Conservation (phyloP, 441 rosid genomes). For the Pelargonium fulgidum region DNA sequence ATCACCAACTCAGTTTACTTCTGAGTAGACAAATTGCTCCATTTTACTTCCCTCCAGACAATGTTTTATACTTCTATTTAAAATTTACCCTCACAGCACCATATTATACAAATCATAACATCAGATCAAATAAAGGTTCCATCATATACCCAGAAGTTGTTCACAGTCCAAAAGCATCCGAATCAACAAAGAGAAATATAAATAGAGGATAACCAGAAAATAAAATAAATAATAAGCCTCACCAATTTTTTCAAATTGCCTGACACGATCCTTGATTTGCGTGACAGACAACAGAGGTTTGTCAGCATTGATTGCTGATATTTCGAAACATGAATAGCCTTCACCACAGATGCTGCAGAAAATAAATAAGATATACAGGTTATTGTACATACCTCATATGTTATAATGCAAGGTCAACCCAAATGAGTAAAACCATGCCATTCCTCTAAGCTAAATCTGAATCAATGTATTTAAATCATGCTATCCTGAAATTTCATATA, state of each 20-base stretch:
- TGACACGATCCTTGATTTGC: conserved; percentile 65
- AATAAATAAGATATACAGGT: neutral
- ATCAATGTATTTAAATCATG: neutral
- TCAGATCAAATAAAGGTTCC: too few relatives aligned
- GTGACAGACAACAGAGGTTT: conserved; percentile 68
- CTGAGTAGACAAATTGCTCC: too few relatives aligned
- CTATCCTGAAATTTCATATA: neutral
- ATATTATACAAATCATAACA: too few relatives aligned
- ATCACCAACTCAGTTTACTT: too few relatives aligned
- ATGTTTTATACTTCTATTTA: too few relatives aligned
- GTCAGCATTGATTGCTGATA: conserved; percentile 88
- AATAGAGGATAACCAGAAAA: conserved; percentile 13
- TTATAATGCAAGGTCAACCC: neutral
- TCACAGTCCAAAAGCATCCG: conserved; percentile 9
- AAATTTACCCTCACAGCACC: too few relatives aligned
- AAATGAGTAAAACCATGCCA: neutral
- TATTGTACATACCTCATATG: neutral
- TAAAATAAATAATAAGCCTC: conserved; percentile 25
- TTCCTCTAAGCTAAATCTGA: neutral
- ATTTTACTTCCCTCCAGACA: too few relatives aligned
- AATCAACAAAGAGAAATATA: neutral
- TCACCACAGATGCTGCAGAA: conserved; percentile 49
- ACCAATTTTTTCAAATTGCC: conserved; percentile 71
- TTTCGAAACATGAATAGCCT: conserved; percentile 84
- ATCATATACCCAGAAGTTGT: too few relatives aligned